phyloP scores from a whole-genome alignment of 2,329 filamentous ascomycete species.

The Ophiostoma quercus region DNA sequence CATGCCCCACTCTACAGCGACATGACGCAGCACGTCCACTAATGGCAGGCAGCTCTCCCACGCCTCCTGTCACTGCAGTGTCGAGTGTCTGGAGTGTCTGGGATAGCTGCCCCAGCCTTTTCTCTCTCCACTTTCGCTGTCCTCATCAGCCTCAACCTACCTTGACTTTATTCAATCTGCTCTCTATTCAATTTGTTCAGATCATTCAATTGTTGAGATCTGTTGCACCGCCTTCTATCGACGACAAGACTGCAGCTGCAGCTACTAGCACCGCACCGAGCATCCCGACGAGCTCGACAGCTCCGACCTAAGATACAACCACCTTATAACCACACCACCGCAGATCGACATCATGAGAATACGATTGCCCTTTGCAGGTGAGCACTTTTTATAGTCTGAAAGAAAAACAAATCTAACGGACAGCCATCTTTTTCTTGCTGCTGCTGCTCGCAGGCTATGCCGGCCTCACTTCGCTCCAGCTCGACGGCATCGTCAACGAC shows the following conservation, averaged over 20 bases:
- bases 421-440: slow-evolving; percentile 65
- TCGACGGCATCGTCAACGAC: slow-evolving; percentile 65
- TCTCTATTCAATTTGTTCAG: too few relatives aligned
- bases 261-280: neutral
- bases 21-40: slow-evolving; percentile 2
- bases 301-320: slow-evolving; percentile 23
- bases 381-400: neutral
- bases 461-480: slow-evolving; percentile 63
- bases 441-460: slow-evolving; percentile 71
- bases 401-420: neutral
- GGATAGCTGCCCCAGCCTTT: slow-evolving; percentile 8
- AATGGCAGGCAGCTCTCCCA: slow-evolving; percentile 7
- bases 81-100: neutral
- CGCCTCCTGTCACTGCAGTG: neutral
- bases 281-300: neutral
- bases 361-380: slow-evolving; percentile 81
- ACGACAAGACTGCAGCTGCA: neutral
- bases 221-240: too few relatives aligned
- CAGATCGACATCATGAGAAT: slow-evolving; percentile 61
- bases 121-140: slow-evolving; percentile 8
- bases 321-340: neutral
- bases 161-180: too few relatives aligned
- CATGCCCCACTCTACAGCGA: slow-evolving; percentile 1
- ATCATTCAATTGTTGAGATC: too few relatives aligned
- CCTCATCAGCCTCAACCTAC: neutral